Conservation (phyloP, 208 protist genomes). For the Trypanosoma melophagium region DNA sequence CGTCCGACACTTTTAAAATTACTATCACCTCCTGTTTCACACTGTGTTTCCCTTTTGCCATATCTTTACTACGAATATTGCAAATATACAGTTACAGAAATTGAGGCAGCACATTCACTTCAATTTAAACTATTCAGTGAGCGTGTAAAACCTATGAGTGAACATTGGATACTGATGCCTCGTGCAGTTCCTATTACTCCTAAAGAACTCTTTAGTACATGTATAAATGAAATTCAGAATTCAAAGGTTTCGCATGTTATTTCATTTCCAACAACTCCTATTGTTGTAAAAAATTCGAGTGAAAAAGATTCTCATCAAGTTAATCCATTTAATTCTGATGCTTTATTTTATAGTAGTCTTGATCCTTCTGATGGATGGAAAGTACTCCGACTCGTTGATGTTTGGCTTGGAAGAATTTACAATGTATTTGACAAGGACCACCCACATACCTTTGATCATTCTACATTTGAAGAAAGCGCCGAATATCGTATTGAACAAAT, state of each 20-base stretch:
- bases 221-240: conserved; percentile 60
- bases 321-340: conserved; percentile 18
- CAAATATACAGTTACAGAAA: conserved; percentile 84
- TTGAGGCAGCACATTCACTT: conserved; percentile 80
- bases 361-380: conserved; percentile 56
- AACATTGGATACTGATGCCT: conserved; percentile 84
- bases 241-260: conserved; percentile 19
- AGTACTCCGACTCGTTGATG: conserved; percentile 76
- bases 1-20: conserved; percentile 64
- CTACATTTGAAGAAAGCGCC: conserved; percentile 87
- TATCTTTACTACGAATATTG: conserved; percentile 88
- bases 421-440: conserved; percentile 80
- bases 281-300: conserved; percentile 10
- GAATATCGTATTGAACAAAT: conserved; percentile 85
- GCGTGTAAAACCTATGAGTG: conserved; percentile 64
- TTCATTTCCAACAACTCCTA: conserved; percentile 21
- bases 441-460: conserved; percentile 56
- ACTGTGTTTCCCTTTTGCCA: conserved; percentile 41
- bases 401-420: conserved; percentile 84
- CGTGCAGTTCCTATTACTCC: conserved; percentile 60
- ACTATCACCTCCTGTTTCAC: conserved; percentile 61
- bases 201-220: conserved; percentile 61
- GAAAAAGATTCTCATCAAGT: conserved; percentile 15
- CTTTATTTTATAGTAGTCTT: conserved; percentile 41
- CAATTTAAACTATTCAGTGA: conserved; percentile 84